Percentiles rank a stretch among this genome's conserved stretches.
These are phyloP conservation scores for Ganoderma leucocontextum DNA, from an alignment of 1,284 basidiomycete species.

Conservation along the genomic window DNA sequence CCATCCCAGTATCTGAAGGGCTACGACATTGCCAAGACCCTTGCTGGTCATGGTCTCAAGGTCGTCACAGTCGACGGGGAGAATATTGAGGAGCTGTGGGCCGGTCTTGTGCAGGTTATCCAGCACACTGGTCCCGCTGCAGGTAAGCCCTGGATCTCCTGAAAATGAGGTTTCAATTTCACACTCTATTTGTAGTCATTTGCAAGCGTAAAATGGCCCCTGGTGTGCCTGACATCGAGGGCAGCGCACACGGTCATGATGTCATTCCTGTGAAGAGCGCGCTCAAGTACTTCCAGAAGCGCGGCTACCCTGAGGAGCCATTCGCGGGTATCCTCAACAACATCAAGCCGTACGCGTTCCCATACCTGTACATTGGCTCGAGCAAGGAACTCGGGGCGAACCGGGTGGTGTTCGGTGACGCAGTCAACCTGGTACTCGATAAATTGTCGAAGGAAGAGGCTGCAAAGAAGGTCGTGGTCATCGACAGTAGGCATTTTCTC, in stretches of 20 bases:
- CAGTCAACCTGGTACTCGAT: slow-evolving; percentile 81
- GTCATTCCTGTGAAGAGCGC: slow-evolving; percentile 83
- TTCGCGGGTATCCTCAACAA: slow-evolving; percentile 63
- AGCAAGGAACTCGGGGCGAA: slow-evolving; percentile 81
- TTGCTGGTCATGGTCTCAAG: slow-evolving; percentile 82
- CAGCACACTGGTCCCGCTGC: slow-evolving; percentile 78
- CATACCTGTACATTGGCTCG: slow-evolving; percentile 72
- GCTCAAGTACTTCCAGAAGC: slow-evolving; percentile 71
- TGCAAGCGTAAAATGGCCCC: slow-evolving; percentile 84
- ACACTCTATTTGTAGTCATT: slow-evolving; percentile 55
- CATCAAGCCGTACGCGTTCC: slow-evolving; percentile 67
- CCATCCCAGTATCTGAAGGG: slow-evolving; percentile 86
- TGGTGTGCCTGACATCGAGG: slow-evolving; percentile 81
- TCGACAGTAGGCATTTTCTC: slow-evolving; percentile 69
- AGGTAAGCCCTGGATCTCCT: slow-evolving; percentile 46
- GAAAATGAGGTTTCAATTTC: slow-evolving; percentile 5
- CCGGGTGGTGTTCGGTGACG: slow-evolving; percentile 84
- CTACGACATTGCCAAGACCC: slow-evolving; percentile 73
- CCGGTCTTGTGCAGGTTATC: slow-evolving; percentile 63
- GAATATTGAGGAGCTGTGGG: slow-evolving; percentile 81
- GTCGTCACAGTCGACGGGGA: slow-evolving; percentile 79
- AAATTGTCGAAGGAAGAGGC: slow-evolving; percentile 78
- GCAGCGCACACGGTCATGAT: slow-evolving; percentile 82
- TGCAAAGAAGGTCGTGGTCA: slow-evolving; percentile 83
- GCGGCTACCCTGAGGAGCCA: slow-evolving; percentile 65